Percentiles rank a stretch among this genome's conserved stretches.
Conservation (phyloP, 257 asterid genomes). For the Nicotiana benthamiana region DNA sequence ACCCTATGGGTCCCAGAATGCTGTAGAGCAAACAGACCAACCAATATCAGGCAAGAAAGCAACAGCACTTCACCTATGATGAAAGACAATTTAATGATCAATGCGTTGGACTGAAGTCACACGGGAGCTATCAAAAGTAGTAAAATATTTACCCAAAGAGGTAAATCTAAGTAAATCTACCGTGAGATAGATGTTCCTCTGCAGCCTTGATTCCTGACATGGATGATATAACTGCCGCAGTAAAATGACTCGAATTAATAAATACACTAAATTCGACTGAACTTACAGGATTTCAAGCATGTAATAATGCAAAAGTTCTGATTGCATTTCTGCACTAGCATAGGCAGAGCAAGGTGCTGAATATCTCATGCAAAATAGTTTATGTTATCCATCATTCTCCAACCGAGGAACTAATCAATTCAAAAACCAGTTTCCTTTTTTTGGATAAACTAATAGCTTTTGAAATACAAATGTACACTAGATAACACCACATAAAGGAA, state of each 20-base stretch:
- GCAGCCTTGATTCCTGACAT: constrained; percentile 48
- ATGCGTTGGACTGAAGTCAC: not conserved
- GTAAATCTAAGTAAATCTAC: constrained; percentile 23
- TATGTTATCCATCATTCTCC: not conserved
- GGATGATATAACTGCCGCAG: constrained; percentile 47
- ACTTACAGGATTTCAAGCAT: not conserved
- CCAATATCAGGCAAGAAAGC: not conserved
- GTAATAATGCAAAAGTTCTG: not conserved
- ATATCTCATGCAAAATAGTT: not conserved
- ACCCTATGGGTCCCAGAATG: constrained; percentile 34
- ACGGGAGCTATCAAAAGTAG: not conserved
- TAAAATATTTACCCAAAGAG: constrained; percentile 4
- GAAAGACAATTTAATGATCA: not conserved
- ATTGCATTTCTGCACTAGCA: not conserved
- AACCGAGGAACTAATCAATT: not conserved
- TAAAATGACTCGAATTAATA: not conserved
- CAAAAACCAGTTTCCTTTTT: not conserved
- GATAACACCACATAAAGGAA: not conserved
- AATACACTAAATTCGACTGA: not conserved
- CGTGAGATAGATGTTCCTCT: constrained; percentile 21
- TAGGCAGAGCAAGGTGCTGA: not conserved
- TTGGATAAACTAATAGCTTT: not conserved
- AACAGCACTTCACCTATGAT: not conserved
- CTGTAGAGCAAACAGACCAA: constrained; percentile 31
- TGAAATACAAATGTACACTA: not conserved